A percentile compares a stretch with the other conserved stretches of the same genome.
phyloP scores from a whole-genome alignment of 192 early-diverging fungal genomes.

The Cetraspora pellucida region DNA sequence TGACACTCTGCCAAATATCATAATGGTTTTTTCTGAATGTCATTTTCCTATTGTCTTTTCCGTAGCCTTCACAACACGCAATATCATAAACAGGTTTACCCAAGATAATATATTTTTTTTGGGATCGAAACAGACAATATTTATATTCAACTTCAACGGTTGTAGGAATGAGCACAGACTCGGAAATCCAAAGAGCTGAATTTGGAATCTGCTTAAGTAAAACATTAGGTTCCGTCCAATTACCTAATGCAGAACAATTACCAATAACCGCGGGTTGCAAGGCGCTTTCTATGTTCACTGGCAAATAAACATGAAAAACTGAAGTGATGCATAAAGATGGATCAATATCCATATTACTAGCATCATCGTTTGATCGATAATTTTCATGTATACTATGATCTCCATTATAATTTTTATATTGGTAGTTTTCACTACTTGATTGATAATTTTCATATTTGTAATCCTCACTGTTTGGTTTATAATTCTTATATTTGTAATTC shows the following conservation, averaged over 20 bases:
- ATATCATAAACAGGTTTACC: background rate
- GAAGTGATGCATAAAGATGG: background rate
- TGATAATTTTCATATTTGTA: no score
- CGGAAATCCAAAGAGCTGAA: background rate
- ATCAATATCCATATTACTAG: no score
- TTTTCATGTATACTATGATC: no score
- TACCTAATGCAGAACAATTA: background rate
- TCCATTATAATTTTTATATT: no score
- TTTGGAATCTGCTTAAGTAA: background rate
- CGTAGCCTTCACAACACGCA: background rate
- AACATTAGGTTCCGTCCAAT: background rate
- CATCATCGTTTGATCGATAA: no score
- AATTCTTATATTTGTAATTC: no score
- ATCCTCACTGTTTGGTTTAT: no score
- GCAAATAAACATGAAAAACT: background rate
- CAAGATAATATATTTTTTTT: background rate
- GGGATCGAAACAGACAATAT: background rate
- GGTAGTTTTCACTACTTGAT: no score
- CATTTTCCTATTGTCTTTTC: background rate
- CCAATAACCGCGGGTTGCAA: background rate
- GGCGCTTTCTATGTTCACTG: background rate
- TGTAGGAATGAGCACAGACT: background rate
- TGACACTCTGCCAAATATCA: background rate
- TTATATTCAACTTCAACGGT: background rate
- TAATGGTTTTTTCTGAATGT: background rate